Conservation (phyloP, 106 monocot species). For the Dendrobium officinale region DNA sequence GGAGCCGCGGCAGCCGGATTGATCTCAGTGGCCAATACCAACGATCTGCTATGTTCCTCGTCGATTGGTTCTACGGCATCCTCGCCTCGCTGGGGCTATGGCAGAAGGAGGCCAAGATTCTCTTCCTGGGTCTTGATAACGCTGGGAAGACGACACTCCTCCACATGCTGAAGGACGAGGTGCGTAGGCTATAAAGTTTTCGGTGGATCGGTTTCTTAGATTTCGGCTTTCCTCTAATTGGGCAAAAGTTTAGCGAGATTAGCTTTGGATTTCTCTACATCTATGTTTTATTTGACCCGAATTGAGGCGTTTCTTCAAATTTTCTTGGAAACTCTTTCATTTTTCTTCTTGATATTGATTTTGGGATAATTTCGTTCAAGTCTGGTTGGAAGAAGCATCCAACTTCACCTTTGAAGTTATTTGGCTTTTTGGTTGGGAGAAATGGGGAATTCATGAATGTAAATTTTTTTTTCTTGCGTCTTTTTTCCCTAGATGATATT, state of each 20-base stretch:
- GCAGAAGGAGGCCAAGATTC: conserved; percentile 35
- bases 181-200: neutral
- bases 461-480: no score
- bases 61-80: conserved; percentile 35
- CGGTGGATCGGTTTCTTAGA: neutral
- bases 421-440: no score
- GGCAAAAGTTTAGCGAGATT: neutral
- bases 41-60: conserved; percentile 17
- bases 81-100: conserved; percentile 28
- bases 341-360: neutral
- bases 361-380: neutral
- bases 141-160: conserved; percentile 40
- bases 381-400: no score
- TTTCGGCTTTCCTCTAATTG: neutral
- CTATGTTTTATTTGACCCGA: neutral
- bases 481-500: neutral
- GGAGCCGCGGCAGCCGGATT: neutral
- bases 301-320: neutral
- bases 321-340: neutral
- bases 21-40: neutral
- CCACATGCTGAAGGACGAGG: conserved; percentile 43
- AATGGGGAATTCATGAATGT: neutral
- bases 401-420: no score
- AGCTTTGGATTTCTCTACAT: neutral
- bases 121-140: conserved; percentile 37